Base-by-base conservation (phyloP, 176 grass and related monocot species). In the Neostapfia colusana region DNA sequence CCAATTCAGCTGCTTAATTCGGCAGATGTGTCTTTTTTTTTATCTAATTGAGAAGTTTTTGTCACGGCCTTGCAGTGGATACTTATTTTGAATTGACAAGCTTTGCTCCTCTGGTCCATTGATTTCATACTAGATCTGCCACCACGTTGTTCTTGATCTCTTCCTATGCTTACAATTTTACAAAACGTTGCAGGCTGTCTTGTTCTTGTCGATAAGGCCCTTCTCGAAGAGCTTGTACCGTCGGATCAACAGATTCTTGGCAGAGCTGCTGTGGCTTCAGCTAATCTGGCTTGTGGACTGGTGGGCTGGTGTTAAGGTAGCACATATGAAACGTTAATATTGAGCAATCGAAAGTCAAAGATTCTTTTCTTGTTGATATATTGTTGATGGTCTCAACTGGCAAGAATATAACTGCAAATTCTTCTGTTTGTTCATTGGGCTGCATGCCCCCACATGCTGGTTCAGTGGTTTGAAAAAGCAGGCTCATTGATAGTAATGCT, bases 251-350 rank as follows among this genome's bases (percentile, higher is more conserved):
- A 82, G 74, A 36, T 81, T 91, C 34, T 60, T 91, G 69, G 81
- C 78, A 14, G 91, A 98, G 81, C 74, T 97, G 25, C 45, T 97
- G 34, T 97, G 95, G 95, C 78, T 97, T 63, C 86, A 97, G 76
- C 79, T 98, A 6, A 23, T 77, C 20, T 77, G 59, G 59, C 18
- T 77, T 23, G 57, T 76, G 27, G 74, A 76, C 27, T 76, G 74
- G 74, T 76, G 74, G 59, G 74, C 74, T 23, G 41, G 59, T 76
- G 59, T 76, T 48, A 64, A 76, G 74, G 74, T 76, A 76, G 1
- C 28, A 5, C 27, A 41, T 59, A 27, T 43, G 24, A 43, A 44
- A 20, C 23, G 11, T 43, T 27, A 28, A 60, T 25, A 5, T 43
- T 28, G 15, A 18, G 54, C 54, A 74, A 28, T 60, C 1, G 23